Conservation (phyloP, 225 moss, liverwort and hornwort genomes). For the Physcomitrium patens region DNA sequence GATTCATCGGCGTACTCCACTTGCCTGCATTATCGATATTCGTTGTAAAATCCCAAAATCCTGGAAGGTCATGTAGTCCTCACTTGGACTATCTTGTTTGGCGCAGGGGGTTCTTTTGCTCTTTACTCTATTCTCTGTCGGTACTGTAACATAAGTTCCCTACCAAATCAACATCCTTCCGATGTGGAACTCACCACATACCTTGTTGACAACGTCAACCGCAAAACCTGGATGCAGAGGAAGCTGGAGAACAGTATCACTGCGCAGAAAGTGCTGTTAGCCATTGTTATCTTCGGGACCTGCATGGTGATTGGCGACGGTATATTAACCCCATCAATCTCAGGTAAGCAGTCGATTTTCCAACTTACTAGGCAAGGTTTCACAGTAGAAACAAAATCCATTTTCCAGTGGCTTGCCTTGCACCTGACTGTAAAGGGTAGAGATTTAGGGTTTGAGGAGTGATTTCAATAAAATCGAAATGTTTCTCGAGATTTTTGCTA, state of each 20-base stretch:
- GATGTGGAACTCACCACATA: slow-evolving; percentile 45
- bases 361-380: no score
- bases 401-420: no score
- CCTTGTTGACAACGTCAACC: not conserved
- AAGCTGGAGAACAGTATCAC: no score
- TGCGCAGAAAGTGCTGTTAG: slow-evolving; percentile 36
- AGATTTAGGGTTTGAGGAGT: not conserved
- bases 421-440: no score
- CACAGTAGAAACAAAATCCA: no score
- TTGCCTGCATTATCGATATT: no score
- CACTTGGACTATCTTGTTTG: no score
- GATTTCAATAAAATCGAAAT: not conserved
- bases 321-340: slow-evolving; percentile 58
- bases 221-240: no score
- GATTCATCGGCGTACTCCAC: no score
- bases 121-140: slow-evolving; percentile 52
- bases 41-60: no score
- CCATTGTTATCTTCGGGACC: slow-evolving; percentile 41
- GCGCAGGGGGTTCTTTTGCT: slow-evolving; percentile 39
- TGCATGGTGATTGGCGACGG: slow-evolving; percentile 61
- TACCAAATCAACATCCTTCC: slow-evolving; percentile 42
- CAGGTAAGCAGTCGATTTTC: slow-evolving; percentile 30
- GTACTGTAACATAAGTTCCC: slow-evolving; percentile 34
- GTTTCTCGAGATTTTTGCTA: no score
- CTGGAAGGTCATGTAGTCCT: no score